phyloP scores from a whole-genome alignment of 306 rosid genomes.

The Datisca glomerata region DNA sequence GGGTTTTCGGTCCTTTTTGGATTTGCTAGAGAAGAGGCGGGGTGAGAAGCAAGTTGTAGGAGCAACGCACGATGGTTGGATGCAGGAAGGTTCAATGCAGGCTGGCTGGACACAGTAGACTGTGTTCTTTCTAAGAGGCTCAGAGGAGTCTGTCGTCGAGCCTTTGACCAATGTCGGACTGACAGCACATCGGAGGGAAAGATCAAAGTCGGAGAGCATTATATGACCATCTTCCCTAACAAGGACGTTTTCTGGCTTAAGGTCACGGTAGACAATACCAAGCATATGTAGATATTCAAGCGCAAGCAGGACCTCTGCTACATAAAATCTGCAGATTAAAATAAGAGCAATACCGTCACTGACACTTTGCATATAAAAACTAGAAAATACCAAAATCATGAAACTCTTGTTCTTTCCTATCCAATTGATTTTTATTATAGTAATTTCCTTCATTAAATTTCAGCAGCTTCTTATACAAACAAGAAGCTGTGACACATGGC shows the following conservation, averaged over 20 bases:
- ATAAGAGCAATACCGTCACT: not conserved
- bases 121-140: constrained; percentile 53
- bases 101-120: constrained; percentile 86
- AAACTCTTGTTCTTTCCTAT: no score
- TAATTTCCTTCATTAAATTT: not conserved
- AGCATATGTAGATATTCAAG: constrained; percentile 97
- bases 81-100: constrained; percentile 93
- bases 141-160: constrained; percentile 54
- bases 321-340: constrained; percentile 74
- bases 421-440: not conserved
- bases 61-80: constrained; percentile 93
- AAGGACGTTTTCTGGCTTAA: constrained; percentile 92
- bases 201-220: constrained; percentile 96
- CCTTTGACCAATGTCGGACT: constrained; percentile 82
- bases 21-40: constrained; percentile 77
- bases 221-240: constrained; percentile 96
- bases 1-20: constrained; percentile 79
- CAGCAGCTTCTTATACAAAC: not conserved
- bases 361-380: not conserved
- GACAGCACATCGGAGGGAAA: constrained; percentile 84
- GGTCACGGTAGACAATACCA: constrained; percentile 97
- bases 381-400: not conserved
- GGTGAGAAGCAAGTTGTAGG: constrained; percentile 94
- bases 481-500: no score
- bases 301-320: constrained; percentile 83